Base-by-base conservation (phyloP, 495 filamentous ascomycete genomes). In the Neurospora sp. region DNA sequence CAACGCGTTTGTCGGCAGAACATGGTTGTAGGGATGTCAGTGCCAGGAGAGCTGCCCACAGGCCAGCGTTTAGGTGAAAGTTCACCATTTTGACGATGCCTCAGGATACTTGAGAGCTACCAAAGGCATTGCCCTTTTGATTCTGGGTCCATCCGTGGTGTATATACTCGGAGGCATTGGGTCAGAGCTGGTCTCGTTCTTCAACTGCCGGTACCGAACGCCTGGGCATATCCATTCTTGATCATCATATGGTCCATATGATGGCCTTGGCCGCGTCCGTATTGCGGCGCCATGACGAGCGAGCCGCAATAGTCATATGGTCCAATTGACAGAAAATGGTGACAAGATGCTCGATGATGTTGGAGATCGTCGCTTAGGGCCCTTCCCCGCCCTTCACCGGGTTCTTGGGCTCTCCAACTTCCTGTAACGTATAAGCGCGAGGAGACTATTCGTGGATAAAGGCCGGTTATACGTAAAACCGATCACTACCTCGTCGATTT, bases 1-100 rank as follows among this genome's bases (percentile, higher is more conserved):
- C 70, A 72, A 81, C 69, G 54, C 14, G 54, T 5, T 35, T 62
- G 0, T 62, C 54, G 54, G 78, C 81, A 12, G 72, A 62, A 70
- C 42, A 73, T 38, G 72, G 41, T n/a, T 62, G 54, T 35, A 62
- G 54, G 27, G 54, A 62, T 9, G 27, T 62, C 5, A 62, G 8
- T 35, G 54, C 27, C 27, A 62, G 23, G 3, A 62, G 54, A 35
- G 27, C 54, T 18, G 54, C 54, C 54, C 54, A 62, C 27, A 62
- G 54, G 54, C 54, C 14, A 3, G 27, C 12, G 14, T 62, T 62
- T 35, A 62, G 54, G 27, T 62, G 54, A 62, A 62, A 35, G 7
- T 35, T 27, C 14, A 62, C 54, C 54, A 62, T 62, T 14, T 31
- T 62, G 54, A 62, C 54, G 27, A 62, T 18, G 54, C 0, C 27